Evolutionary conservation across 2,329 filamentous ascomycete species (phyloP), one percentile per base, ranked within the genome.

Genomic region (Daldinia sp.): DNA sequence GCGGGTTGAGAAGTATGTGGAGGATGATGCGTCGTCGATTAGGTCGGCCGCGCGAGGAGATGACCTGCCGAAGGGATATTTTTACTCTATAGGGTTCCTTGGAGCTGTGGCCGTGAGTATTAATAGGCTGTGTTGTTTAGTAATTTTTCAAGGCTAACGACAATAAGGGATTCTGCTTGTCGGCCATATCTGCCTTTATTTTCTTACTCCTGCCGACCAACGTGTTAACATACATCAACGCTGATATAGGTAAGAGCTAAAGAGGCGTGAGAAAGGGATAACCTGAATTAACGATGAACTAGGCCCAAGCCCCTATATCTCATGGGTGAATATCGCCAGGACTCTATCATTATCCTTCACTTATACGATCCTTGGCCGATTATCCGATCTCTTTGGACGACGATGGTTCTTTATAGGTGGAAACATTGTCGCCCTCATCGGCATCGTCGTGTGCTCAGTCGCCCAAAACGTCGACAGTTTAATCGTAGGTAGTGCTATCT

Each of bases 391-490:
- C 4, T 80, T 82, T 54, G 80, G 80, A 13, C 77, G 80, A 41
- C 75, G 80, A 23, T 81, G 78, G 77, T 81, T 81, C 70, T 81
- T 81, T 65, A 80, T 81, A 20, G 78, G 79, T 13, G 80, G 79
- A 42, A 79, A 78, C 26, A 23, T 78, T 12, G 74, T 82, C 5
- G 79, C 78, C 5, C 70, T 81, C 2, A 18, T 81, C 28, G 80
- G 80, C 12, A 79, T 78, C 62, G 74, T 81, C 20, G 72, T 81
- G 28, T 79, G 78, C 58, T 78, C 80, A 3, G 73, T 73, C 1
- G 79, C 80, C 5, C 68, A 76, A 26, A 79, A 78, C 60, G 71
- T 81, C 41, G 74, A 80, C 64, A 74, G 74, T 4, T 72, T 82
- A 42, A 80, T 82, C 53, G 66, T 76, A n/a, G 80, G 79, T 20